Evolutionary conservation across 148 eudicot genomes (phyloP).

Genomic region (Heliamphora exappendiculata): DNA sequence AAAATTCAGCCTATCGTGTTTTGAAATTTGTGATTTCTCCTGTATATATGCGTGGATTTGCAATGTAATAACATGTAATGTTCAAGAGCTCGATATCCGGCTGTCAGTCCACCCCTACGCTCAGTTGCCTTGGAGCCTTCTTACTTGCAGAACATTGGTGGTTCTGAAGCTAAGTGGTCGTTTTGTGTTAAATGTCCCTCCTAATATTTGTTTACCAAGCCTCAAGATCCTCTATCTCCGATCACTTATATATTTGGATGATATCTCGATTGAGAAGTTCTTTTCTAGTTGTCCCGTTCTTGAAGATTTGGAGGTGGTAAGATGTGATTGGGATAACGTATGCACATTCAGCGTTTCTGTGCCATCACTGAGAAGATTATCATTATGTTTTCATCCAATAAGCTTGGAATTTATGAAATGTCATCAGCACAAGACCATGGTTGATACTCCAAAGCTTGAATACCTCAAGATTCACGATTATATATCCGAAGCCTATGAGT

Average conservation of each 20-base stretch:
- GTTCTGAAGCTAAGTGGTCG: neutral
- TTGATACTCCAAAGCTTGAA: slow-evolving; percentile 9
- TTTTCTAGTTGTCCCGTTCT: slow-evolving; percentile 7
- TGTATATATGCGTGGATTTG: slow-evolving; percentile 10
- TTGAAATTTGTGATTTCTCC: slow-evolving; percentile 1
- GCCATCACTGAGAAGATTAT: slow-evolving; percentile 4
- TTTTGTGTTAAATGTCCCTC: slow-evolving; percentile 4
- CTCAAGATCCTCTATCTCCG: slow-evolving; percentile 11
- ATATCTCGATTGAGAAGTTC: neutral
- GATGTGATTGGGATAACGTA: slow-evolving; percentile 2
- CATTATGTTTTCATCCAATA: neutral
- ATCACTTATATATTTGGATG: neutral
- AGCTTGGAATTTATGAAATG: neutral
- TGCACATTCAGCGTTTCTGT: neutral
- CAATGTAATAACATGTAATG: slow-evolving; percentile 2
- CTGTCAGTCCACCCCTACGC: slow-evolving; percentile 5
- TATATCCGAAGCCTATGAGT: neutral
- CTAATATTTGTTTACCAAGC: slow-evolving; percentile 7
- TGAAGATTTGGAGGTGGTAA: slow-evolving; percentile 4
- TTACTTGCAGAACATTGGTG: slow-evolving; percentile 6
- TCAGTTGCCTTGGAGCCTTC: slow-evolving; percentile 11
- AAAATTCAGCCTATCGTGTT: neutral
- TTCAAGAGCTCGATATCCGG: slow-evolving; percentile 1
- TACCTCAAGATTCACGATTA: slow-evolving; percentile 6
- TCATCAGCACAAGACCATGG: neutral